Percentiles rank a stretch among this genome's conserved stretches.
phyloP scores from a whole-genome alignment of 371 early-diverging fungal species.

The Apophysomyces ossiformis region DNA sequence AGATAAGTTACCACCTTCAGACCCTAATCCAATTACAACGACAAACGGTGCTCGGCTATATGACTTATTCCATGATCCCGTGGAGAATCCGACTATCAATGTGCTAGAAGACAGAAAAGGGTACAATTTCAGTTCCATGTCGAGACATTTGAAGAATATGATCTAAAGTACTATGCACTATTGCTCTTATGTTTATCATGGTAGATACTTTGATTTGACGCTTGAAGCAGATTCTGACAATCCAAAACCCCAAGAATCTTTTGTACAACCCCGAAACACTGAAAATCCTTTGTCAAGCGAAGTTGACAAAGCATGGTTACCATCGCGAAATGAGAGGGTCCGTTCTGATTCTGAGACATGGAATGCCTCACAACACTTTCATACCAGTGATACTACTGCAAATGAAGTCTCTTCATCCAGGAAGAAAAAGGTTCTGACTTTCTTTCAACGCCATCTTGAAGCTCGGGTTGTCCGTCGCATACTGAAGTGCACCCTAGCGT shows the following conservation, averaged over 20 bases:
- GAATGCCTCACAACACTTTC: background rate
- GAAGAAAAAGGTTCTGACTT: slow-evolving; percentile 11
- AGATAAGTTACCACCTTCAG: background rate
- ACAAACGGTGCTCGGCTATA: background rate
- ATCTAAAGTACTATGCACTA: background rate
- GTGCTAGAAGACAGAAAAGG: background rate
- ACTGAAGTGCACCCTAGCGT: slow-evolving; percentile 30
- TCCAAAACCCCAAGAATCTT: background rate
- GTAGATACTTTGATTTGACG: slow-evolving; percentile 1
- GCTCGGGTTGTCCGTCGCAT: slow-evolving; percentile 36
- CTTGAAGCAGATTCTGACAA: background rate
- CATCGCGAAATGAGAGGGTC: background rate
- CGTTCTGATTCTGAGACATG: background rate
- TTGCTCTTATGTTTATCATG: background rate
- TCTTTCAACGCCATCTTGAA: slow-evolving; percentile 21
- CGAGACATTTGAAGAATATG: background rate
- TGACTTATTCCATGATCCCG: background rate
- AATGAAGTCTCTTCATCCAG: background rate
- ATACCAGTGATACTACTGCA: background rate
- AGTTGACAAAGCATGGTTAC: background rate
- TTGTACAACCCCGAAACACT: background rate
- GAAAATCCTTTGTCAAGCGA: background rate
- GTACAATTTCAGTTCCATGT: background rate
- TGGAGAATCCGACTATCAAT: background rate
- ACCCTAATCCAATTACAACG: background rate